Evolutionary conservation across 164 flowering plant species (phyloP), one percentile per base, ranked within the genome.

Genomic region (Piper betle): DNA sequence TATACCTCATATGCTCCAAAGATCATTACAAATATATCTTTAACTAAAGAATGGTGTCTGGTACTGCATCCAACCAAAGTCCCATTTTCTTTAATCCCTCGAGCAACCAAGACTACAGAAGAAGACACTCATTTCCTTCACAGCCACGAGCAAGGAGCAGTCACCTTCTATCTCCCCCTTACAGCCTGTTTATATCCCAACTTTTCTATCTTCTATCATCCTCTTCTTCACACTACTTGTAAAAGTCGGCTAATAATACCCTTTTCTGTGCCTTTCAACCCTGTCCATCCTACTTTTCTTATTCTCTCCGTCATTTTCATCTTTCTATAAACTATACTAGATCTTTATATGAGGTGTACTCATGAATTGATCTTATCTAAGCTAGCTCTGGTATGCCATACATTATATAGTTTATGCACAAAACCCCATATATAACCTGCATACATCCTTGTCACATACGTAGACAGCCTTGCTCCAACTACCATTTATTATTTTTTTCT

Each of bases 181-280:
- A 54, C 58, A 62, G 65, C 65, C 52, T 62, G 65, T 62, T 13
- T 54, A n/a, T 19, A 33, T 2, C 38, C 9, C 50, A 19, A 37
- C 39, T 46, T 62, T 53, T n/a, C 25, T 52, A 46, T 53, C 57
- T 39, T 11, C 43, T 18, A 52, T 15, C 55, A 13, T 33, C 55
- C 54, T 25, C 19, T 4, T 19, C 37, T 62, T 7, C 58, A 25
- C 54, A 52, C 15, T 13, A 17, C 3, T 25, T 53, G n/a, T 53
- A 17, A 13, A 53, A 16, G 55, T 48, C 11, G 52, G 16, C 16
- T 48, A 48, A 9, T 48, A 48, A 18, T 13, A 18, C n/a, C n/a
- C 15, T 16, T 33, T 18, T 17, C 64, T 9, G 19, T 17, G 11
- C 40, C 17, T 11, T 16, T 18, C 19, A 50, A 52, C 52, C 39